Conservation (phyloP, 2,329 filamentous ascomycete species). For the Xylaria sp. region DNA sequence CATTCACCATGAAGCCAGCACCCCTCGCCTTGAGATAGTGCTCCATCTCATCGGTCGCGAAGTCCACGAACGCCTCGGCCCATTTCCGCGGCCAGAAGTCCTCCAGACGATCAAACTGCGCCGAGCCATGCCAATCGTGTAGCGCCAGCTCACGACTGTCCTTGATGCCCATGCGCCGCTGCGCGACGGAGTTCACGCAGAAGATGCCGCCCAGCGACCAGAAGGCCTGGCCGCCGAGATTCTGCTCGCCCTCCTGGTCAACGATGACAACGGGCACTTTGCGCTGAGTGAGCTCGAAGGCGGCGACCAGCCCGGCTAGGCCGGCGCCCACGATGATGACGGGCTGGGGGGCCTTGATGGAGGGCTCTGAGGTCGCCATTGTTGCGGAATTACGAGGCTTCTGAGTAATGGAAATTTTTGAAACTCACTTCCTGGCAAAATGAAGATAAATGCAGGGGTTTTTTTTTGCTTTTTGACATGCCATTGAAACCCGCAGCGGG, state of each 20-base stretch:
- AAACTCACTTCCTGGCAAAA: no score
- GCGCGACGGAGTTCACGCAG: constrained; percentile 51
- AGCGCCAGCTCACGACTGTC: constrained; percentile 53
- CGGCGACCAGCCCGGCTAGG: constrained; percentile 55
- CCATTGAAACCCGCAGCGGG: no score
- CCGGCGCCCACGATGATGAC: constrained; percentile 54
- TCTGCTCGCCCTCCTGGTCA: constrained; percentile 54
- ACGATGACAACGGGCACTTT: constrained; percentile 47
- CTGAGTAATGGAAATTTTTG: background rate
- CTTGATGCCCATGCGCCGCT: constrained; percentile 53
- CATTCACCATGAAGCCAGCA: constrained; percentile 47
- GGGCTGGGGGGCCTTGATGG: constrained; percentile 25
- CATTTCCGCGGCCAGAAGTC: constrained; percentile 55
- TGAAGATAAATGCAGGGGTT: no score
- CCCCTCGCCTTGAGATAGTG: constrained; percentile 50
- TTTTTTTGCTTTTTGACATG: no score
- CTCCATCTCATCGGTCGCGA: constrained; percentile 55
- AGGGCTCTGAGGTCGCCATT: background rate
- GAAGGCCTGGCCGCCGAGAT: constrained; percentile 57
- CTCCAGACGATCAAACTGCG: constrained; percentile 53
- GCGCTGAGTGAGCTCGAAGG: constrained; percentile 49
- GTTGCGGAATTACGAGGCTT: background rate
- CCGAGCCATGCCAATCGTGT: constrained; percentile 55
- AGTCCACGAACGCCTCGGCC: constrained; percentile 61
- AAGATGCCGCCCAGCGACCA: constrained; percentile 60